A percentile compares a stretch with the other conserved stretches of the same genome.
These are phyloP conservation scores for Monilinia polystroma DNA, from an alignment of 2,329 filamentous ascomycete genomes.

Conservation along the genomic window DNA sequence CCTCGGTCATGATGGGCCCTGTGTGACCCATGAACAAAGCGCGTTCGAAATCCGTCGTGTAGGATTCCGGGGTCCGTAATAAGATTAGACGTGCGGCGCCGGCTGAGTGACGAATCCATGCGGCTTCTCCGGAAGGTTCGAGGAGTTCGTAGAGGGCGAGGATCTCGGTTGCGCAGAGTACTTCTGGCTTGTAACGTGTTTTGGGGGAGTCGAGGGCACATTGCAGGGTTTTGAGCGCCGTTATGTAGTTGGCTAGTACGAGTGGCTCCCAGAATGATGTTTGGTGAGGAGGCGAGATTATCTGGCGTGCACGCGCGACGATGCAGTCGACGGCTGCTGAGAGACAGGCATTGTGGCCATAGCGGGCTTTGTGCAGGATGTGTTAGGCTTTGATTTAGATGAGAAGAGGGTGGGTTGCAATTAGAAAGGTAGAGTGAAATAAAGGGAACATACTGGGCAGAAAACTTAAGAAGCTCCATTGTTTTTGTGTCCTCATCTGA, in stretches of 20 bases:
- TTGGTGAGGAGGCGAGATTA: conserved; percentile 29
- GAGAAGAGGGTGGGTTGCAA: too few relatives aligned
- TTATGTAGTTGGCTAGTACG: conserved; percentile 33
- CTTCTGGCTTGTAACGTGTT: conserved; percentile 31
- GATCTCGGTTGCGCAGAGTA: conserved; percentile 35
- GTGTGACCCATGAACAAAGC: conserved; percentile 41
- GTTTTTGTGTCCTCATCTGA: conserved; percentile 32
- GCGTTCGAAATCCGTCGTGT: conserved; percentile 42
- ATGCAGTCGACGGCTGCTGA: conserved; percentile 36
- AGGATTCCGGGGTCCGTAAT: conserved; percentile 38
- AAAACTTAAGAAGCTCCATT: conserved; percentile 37
- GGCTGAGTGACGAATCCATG: conserved; percentile 41
- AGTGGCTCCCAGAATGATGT: conserved; percentile 23
- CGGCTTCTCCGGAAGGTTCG: conserved; percentile 36
- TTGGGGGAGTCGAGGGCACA: conserved; percentile 32
- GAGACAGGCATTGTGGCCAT: conserved; percentile 34
- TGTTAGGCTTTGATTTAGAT: not conserved
- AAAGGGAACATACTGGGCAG: conserved; percentile 27
- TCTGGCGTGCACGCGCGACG: conserved; percentile 34
- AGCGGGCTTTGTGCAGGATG: conserved; percentile 19
- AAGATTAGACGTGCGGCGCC: conserved; percentile 40
- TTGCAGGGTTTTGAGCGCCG: conserved; percentile 32
- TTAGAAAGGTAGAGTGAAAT: not conserved
- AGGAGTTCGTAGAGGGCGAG: conserved; percentile 38
- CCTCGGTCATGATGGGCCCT: conserved; percentile 39